Evolutionary conservation across 2,329 filamentous ascomycete genomes (phyloP), one percentile per base, ranked within the genome.

Genomic region (Endoconidiophora polonica): DNA sequence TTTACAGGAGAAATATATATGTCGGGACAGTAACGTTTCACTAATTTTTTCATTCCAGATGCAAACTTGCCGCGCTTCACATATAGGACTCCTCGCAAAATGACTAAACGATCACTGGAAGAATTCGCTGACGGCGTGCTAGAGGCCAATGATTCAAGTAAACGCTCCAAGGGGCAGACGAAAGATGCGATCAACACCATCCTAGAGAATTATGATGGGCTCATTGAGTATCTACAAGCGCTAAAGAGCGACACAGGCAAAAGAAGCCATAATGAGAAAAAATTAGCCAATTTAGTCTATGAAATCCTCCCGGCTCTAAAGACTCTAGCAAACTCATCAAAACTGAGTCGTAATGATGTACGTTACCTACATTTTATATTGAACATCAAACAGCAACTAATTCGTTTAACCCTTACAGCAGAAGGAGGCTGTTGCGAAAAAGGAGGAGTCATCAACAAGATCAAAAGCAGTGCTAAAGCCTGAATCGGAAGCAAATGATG

Each of bases 221-320:
- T 72, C 14, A 59, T 67, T 9, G 58, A 60, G 42, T 65, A 64
- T 48, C 59, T 68, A 2, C 59, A 65, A 29, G 57, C 61, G 7
- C 55, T 69, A 49, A 58, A 46, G 58, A 59, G 37, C 56, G 50
- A 48, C 55, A 18, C 36, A 1, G 50, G 48, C 16, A 60, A 51
- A 54, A 62, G 55, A 44, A 52, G 53, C 7, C 50, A 43, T 16
- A 53, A 59, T 18, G 51, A 55, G 12, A 51, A 48, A 20, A 48
- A 50, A 14, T 43, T 59, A 12, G 50, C 50, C 4, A 45, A 46
- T 10, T 44, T 60, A 23, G 57, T 59, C 49, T 57, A 55, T 46
- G 56, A 54, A 10, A 54, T 63, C 4, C 55, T 62, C 5, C 60
- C 62, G 2, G 57, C 60, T 4, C 55, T 64, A 57, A 48, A 57